Percentiles rank a stretch among this genome's conserved stretches.
Conservation (phyloP, 768 basidiomycete genomes). For the Leccinum uliginosum region DNA sequence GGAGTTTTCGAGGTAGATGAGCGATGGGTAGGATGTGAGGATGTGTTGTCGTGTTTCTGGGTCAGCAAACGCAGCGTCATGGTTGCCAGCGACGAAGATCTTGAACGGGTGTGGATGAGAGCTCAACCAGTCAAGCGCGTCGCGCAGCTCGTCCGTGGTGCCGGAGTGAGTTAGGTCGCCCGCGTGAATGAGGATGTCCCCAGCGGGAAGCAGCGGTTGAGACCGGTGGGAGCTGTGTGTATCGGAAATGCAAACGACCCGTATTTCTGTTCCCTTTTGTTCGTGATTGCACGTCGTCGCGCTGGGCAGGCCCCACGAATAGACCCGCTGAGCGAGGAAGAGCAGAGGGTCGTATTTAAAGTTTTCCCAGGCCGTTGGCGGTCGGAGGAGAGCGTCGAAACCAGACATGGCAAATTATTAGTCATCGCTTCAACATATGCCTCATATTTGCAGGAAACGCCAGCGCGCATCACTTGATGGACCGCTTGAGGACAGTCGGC, state of each 20-base stretch:
- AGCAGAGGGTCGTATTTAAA: constrained; percentile 5
- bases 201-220: constrained; percentile 1
- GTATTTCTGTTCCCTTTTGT: background rate
- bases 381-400: constrained; percentile 1
- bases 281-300: background rate
- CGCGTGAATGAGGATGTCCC: constrained; percentile 8
- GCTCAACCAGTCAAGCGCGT: constrained; percentile 8
- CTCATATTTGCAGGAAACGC: too few relatives aligned
- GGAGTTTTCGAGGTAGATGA: constrained; percentile 10
- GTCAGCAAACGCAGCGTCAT: constrained; percentile 4
- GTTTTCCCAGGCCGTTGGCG: constrained; percentile 6
- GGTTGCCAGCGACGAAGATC: constrained; percentile 10
- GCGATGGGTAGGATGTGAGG: constrained; percentile 1
- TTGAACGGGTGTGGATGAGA: constrained; percentile 8
- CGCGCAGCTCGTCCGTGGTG: constrained; percentile 1
- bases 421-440: too few relatives aligned
- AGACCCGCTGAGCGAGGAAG: constrained; percentile 5
- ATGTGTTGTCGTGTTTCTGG: background rate
- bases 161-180: constrained; percentile 7
- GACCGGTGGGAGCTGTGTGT: constrained; percentile 6
- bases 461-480: too few relatives aligned
- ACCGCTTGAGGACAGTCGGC: too few relatives aligned
- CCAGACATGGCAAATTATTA: background rate
- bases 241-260: constrained; percentile 7
- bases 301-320: background rate